These are phyloP conservation scores for Arabidopsis hybrid DNA, from an alignment of 441 rosid species.

Conservation along the genomic window DNA sequence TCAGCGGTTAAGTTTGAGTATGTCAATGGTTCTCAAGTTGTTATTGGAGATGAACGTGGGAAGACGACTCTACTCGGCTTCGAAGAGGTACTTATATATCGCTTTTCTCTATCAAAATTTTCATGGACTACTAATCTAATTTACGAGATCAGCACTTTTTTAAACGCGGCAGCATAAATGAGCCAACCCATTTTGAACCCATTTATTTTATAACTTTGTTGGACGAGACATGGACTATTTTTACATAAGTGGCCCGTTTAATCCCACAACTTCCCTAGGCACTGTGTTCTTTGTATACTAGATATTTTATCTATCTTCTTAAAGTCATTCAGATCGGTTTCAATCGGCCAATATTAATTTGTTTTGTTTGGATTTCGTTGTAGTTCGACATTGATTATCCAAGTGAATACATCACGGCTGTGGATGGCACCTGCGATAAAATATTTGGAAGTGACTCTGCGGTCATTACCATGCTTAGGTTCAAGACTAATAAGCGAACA, in stretches of 20 bases:
- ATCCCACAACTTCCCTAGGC: too few relatives aligned
- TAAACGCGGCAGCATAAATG: background rate
- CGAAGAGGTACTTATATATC: slow-evolving; percentile 22
- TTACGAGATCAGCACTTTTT: too few relatives aligned
- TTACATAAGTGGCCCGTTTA: too few relatives aligned
- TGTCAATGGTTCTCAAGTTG: slow-evolving; percentile 15
- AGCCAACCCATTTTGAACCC: background rate
- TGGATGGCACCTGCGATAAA: slow-evolving; percentile 21
- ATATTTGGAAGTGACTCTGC: slow-evolving; percentile 5
- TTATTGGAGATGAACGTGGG: slow-evolving; percentile 26
- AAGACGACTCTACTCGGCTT: slow-evolving; percentile 23
- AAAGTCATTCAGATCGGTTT: background rate
- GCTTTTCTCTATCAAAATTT: background rate
- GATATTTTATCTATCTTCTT: background rate
- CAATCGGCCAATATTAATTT: background rate
- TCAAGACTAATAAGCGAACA: slow-evolving; percentile 28
- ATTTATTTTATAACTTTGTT: background rate
- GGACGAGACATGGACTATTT: too few relatives aligned
- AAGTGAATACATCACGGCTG: slow-evolving; percentile 28
- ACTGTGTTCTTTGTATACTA: too few relatives aligned
- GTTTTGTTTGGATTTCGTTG: background rate
- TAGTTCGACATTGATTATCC: slow-evolving; percentile 32
- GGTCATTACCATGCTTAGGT: slow-evolving; percentile 18
- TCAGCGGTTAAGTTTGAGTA: slow-evolving; percentile 32
- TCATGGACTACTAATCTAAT: background rate